Conservation (phyloP, 2,329 filamentous ascomycete species). For the Cordyceps fumosorosea region DNA sequence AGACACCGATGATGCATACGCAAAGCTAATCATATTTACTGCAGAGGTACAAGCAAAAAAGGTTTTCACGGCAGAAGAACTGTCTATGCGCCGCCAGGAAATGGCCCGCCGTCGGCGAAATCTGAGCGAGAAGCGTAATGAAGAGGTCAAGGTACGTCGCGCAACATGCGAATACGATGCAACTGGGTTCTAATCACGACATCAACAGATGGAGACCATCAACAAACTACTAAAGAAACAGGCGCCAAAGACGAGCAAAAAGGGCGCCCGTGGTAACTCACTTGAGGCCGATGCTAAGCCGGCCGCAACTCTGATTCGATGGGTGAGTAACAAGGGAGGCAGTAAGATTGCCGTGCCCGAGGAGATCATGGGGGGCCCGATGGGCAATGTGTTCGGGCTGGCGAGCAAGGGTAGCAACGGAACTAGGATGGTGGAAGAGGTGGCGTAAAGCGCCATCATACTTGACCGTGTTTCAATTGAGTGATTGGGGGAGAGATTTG, state of each 20-base stretch:
- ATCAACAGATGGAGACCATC: constrained; percentile 75
- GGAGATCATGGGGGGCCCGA: constrained; percentile 59
- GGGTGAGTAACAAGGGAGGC: constrained; percentile 62
- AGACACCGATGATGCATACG: background rate
- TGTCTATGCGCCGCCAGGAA: constrained; percentile 55
- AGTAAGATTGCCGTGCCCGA: constrained; percentile 57
- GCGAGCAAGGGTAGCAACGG: constrained; percentile 22
- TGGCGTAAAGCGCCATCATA: constrained; percentile 26
- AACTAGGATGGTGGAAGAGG: constrained; percentile 50
- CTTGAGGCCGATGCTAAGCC: constrained; percentile 44
- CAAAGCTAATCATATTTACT: constrained; percentile 16
- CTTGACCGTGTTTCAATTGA: background rate
- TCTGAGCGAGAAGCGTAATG: constrained; percentile 58
- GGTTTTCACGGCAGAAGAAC: constrained; percentile 53
- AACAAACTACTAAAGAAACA: constrained; percentile 85
- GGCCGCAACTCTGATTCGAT: constrained; percentile 59
- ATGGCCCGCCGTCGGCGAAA: constrained; percentile 57
- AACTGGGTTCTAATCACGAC: background rate
- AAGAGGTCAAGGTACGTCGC: constrained; percentile 52
- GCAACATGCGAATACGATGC: background rate
- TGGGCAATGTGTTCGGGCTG: constrained; percentile 49
- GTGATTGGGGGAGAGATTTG: background rate
- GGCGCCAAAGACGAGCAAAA: constrained; percentile 64
- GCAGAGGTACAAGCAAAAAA: constrained; percentile 60
- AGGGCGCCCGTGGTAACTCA: constrained; percentile 43